Evolutionary conservation across 257 asterid genomes (phyloP).

Genomic region (Eustoma russellianum): DNA sequence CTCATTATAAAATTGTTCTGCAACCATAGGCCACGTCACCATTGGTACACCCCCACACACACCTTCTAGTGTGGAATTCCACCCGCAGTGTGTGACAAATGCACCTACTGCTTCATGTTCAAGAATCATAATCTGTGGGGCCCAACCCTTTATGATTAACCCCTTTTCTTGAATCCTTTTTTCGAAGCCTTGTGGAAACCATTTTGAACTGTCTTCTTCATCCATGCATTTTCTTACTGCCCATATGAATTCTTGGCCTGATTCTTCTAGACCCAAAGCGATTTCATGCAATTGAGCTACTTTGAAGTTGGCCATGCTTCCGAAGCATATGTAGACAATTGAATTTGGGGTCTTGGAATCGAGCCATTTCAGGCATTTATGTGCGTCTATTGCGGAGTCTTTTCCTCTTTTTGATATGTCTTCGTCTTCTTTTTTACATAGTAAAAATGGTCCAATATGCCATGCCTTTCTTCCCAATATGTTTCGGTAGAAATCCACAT

Average conservation of each 20-base stretch:
- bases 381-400: constrained; percentile 30
- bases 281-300: constrained; percentile 49
- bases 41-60: constrained; percentile 33
- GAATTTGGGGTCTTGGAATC: constrained; percentile 38
- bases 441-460: constrained; percentile 34
- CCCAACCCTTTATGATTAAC: constrained; percentile 62
- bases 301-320: constrained; percentile 35
- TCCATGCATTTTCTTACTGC: constrained; percentile 30
- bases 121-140: constrained; percentile 48
- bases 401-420: constrained; percentile 23
- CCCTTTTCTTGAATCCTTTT: constrained; percentile 40
- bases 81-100: constrained; percentile 50
- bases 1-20: constrained; percentile 42
- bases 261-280: constrained; percentile 52
- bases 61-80: constrained; percentile 44
- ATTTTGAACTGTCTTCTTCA: constrained; percentile 20
- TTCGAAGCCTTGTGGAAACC: constrained; percentile 51
- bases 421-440: constrained; percentile 9
- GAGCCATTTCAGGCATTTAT: constrained; percentile 55
- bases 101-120: constrained; percentile 26
- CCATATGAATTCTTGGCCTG: constrained; percentile 61
- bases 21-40: constrained; percentile 46
- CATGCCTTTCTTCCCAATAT: constrained; percentile 32
- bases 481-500: constrained; percentile 21
- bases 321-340: constrained; percentile 50